Evolutionary conservation across 2,329 filamentous ascomycete genomes (phyloP).

Genomic region (Colletotrichum viniferum): DNA sequence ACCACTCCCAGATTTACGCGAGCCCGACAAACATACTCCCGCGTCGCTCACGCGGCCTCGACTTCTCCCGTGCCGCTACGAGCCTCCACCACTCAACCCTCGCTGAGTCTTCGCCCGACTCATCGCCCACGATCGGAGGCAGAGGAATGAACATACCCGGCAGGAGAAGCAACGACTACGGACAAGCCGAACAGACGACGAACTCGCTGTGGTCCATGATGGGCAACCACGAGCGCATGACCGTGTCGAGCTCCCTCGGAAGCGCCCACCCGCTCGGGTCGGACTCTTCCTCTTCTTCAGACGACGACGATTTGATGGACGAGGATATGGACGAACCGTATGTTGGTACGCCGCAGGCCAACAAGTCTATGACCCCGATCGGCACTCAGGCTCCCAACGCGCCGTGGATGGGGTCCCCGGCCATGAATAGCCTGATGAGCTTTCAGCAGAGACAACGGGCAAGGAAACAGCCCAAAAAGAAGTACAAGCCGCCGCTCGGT

Average conservation of each 20-base stretch:
- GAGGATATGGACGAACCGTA: conserved; percentile 81
- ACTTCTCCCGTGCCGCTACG: conserved; percentile 92
- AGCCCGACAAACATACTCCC: conserved; percentile 89
- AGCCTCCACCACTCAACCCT: conserved; percentile 95
- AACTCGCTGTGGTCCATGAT: conserved; percentile 75
- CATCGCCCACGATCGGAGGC: conserved; percentile 82
- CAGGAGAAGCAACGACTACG: conserved; percentile 53
- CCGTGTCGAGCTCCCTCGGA: conserved; percentile 78
- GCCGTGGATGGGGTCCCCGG: conserved; percentile 73
- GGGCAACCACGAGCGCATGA: conserved; percentile 70
- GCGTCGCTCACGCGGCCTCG: conserved; percentile 84
- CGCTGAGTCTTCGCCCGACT: conserved; percentile 88
- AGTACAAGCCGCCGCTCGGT: conserved; percentile 50
- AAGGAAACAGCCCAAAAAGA: conserved; percentile 69
- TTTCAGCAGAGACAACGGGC: conserved; percentile 80
- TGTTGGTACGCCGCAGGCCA: conserved; percentile 80
- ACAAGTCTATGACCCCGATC: conserved; percentile 58
- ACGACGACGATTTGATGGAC: conserved; percentile 73
- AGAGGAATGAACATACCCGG: conserved; percentile 66
- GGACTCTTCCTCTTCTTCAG: conserved; percentile 77
- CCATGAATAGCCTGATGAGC: conserved; percentile 78
- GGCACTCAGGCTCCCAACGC: conserved; percentile 52
- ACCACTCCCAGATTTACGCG: conserved; percentile 82
- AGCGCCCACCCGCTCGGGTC: conserved; percentile 75
- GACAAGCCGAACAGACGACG: conserved; percentile 66